Base-by-base conservation (phyloP, 305 asterid genomes). In the Solanum aculeatissimum region DNA sequence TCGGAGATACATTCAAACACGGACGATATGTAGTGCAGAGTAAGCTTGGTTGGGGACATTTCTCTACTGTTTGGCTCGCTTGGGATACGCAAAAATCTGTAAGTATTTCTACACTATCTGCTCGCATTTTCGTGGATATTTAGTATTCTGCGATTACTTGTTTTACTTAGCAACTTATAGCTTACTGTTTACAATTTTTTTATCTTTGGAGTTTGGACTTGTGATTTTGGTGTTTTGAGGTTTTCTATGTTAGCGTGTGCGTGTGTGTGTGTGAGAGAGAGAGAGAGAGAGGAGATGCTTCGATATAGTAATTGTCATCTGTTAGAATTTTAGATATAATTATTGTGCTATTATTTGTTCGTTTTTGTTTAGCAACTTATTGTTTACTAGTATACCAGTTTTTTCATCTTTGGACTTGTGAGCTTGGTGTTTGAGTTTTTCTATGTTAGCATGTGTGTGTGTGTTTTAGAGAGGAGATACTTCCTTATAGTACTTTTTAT, bases 21-120 rank as follows among this genome's bases (percentile, higher is more conserved):
- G 94, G 95, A 1, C 86, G 97, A 85, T 95, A 93, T 85, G 93
- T 93, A 70, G 96, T 94, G 43, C 98, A 95, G 91, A 89, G 92
- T 89, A 95, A 95, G 89, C 97, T 95, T 21, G 98, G 98, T 9
- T 95, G 98, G 98, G 98, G 98, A 32, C 98, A 95, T 86, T 95
- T 95, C 84, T 95, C 98, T 79, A 94, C 98, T 63, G 98, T 95
- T 45, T 95, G 98, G 98, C 92, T 95, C 27, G 95, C 98, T 87
- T 95, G 95, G 96, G 98, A 95, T 85, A 85, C 90, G 70, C 92
- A 87, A 9, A 92, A 90, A 87, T 93, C 97, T 63, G 98, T 95
- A 89, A 84, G 81, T 51, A 77, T 78, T 72, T 81, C 47, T 79
- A 29, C n/a, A 45, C 23, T 62, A 6, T 45, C 43, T 25, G 27